Conservation (phyloP, 768 basidiomycete genomes). For the Pisolithus sp. region DNA sequence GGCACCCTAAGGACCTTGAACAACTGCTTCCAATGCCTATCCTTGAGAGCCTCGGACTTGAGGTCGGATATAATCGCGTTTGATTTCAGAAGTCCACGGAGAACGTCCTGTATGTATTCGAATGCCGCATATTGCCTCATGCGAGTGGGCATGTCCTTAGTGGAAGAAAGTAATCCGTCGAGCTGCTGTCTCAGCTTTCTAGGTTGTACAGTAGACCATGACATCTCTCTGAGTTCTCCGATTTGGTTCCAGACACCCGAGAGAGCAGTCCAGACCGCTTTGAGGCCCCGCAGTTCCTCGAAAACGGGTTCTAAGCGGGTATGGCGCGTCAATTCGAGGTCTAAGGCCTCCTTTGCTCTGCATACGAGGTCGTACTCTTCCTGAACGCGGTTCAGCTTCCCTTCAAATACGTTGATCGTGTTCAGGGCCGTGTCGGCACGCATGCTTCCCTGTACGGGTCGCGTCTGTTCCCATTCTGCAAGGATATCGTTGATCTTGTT, state of each 20-base stretch:
- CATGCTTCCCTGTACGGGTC: constrained; percentile 95
- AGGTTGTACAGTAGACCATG: constrained; percentile 91
- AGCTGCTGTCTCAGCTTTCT: constrained; percentile 92
- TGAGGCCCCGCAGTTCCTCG: constrained; percentile 92
- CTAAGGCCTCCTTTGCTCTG: constrained; percentile 93
- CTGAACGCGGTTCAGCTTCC: constrained; percentile 78
- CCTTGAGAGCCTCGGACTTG: constrained; percentile 95
- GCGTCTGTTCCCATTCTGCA: constrained; percentile 90
- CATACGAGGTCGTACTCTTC: constrained; percentile 96
- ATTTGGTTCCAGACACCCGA: constrained; percentile 97
- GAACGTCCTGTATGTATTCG: constrained; percentile 91
- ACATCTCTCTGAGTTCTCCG: constrained; percentile 76
- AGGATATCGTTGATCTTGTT: constrained; percentile 90
- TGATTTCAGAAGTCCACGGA: constrained; percentile 81
- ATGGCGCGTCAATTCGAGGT: constrained; percentile 84
- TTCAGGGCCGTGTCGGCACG: constrained; percentile 96
- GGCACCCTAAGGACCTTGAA: constrained; percentile 83
- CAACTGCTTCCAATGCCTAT: constrained; percentile 96
- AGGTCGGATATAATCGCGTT: constrained; percentile 88
- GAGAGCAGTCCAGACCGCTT: constrained; percentile 97
- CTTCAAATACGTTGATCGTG: constrained; percentile 92
- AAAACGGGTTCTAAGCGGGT: constrained; percentile 90
- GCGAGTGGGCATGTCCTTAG: constrained; percentile 96
- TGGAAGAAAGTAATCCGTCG: constrained; percentile 85
- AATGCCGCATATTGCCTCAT: constrained; percentile 99